phyloP scores from a whole-genome alignment of 2,329 filamentous ascomycete genomes.

The Myotisia sp. region DNA sequence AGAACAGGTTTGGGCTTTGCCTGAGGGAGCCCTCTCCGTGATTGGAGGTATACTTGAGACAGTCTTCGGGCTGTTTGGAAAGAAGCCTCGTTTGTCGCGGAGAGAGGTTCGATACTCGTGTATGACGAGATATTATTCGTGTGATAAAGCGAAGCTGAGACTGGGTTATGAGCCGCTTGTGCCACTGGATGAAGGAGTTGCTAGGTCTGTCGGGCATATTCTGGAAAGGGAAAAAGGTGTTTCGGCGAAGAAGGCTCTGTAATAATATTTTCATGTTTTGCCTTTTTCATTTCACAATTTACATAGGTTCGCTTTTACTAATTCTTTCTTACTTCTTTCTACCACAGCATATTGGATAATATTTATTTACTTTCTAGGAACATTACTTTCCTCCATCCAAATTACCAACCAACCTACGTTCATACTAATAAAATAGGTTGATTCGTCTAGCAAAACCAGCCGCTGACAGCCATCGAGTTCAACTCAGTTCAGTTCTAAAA shows the following conservation, averaged over 20 bases:
- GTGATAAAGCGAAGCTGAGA: constrained; percentile 33
- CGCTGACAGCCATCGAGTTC: no score
- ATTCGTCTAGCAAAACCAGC: no score
- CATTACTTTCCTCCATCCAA: no score
- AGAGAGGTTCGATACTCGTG: constrained; percentile 34
- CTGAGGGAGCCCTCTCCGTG: constrained; percentile 26
- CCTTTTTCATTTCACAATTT: no score
- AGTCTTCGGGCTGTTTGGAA: constrained; percentile 30
- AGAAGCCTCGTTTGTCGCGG: constrained; percentile 33
- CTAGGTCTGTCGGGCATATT: constrained; percentile 32
- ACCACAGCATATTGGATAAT: no score
- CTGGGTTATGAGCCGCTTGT: constrained; percentile 34
- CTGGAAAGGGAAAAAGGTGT: constrained; percentile 21
- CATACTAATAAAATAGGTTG: no score
- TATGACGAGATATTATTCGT: constrained; percentile 36
- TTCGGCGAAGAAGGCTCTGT: constrained; percentile 29
- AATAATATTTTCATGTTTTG: no score
- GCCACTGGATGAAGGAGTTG: constrained; percentile 32
- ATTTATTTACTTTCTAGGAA: no score
- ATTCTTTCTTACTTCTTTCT: no score
- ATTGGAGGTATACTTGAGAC: constrained; percentile 31
- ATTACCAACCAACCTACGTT: no score
- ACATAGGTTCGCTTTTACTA: no score
- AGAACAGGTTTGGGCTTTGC: constrained; percentile 28
- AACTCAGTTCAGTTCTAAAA: no score